Evolutionary conservation across 2,329 filamentous ascomycete genomes (phyloP).

Genomic region (Xylariaceae sp.): DNA sequence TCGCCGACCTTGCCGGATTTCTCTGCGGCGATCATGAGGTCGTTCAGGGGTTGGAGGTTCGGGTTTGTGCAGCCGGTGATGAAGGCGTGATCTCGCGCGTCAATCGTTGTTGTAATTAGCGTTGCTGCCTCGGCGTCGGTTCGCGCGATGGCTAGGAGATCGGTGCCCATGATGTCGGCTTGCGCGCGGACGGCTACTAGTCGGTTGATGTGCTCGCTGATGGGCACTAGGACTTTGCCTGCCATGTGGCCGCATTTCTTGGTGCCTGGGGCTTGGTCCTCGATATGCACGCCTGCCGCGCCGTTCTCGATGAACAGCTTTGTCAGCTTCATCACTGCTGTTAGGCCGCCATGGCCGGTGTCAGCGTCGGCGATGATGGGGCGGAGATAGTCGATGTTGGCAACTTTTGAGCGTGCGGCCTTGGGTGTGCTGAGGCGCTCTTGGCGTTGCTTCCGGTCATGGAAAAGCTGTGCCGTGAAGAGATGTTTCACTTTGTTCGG

Average conservation of each 20-base stretch:
- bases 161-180: constrained; percentile 94
- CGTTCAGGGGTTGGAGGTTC: constrained; percentile 74
- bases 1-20: constrained; percentile 72
- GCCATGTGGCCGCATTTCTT: constrained; percentile 99
- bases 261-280: constrained; percentile 95
- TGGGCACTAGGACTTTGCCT: constrained; percentile 94
- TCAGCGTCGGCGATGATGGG: constrained; percentile 97
- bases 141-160: constrained; percentile 85
- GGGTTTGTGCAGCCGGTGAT: constrained; percentile 88
- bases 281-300: constrained; percentile 95
- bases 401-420: constrained; percentile 64
- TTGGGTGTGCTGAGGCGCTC: constrained; percentile 78
- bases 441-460: constrained; percentile 97
- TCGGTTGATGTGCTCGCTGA: constrained; percentile 96
- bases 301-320: constrained; percentile 97
- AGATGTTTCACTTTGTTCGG: constrained; percentile 97
- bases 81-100: constrained; percentile 91
- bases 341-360: constrained; percentile 93
- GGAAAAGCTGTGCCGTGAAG: constrained; percentile 98
- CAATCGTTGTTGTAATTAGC: constrained; percentile 93
- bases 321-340: constrained; percentile 99
- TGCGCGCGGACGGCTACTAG: constrained; percentile 95
- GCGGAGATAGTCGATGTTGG: constrained; percentile 88
- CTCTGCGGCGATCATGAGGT: constrained; percentile 87
- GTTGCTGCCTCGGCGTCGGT: constrained; percentile 98